Evolutionary conservation across 2,329 filamentous ascomycete genomes (phyloP), one percentile per base, ranked within the genome.

Genomic region (Cercospora brassicicola): DNA sequence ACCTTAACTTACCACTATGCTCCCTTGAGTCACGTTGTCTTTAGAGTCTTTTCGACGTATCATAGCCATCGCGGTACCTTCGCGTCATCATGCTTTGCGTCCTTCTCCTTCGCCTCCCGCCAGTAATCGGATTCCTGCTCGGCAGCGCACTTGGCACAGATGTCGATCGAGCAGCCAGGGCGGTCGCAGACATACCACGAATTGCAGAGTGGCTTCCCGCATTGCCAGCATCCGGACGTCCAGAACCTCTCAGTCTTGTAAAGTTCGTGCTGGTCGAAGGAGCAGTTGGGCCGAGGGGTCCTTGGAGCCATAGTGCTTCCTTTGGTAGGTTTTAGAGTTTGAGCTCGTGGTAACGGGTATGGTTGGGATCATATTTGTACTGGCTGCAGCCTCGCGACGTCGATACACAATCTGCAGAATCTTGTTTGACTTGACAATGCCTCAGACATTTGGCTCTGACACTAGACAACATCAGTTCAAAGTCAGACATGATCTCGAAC

Each of bases 21-120:
- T 28, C 7, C 26, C 4, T n/a, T n/a, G 5, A 57, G 55, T 28
- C 28, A 33, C 28, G 28, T 59, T 28, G 28, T 36, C 2, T 8
- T 15, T 3, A 13, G 28, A 59, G 10, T n/a, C n/a, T 11, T 11
- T 18, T 30, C 23, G 2, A 13, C 11, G 7, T 23, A 20, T 62
- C 59, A 62, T n/a, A 62, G 15, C 59, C 59, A 62, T 26, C 39
- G 23, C 33, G 59, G 59, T 11, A 62, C 59, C 26, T 51, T 62
- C 28, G 42, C 59, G n/a, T 45, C 59, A 30, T 59, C n/a, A 8
- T n/a, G 23, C 7, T n/a, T 59, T n/a, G 55, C 55, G 11, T 59
- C 55, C 30, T 59, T 30, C n/a, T 28, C 31, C 18, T 59, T 59
- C 18, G 55, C 28, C 11, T 36, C 31, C 2, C 31, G 55, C 55